Evolutionary conservation across 73 alveolate species (phyloP).

Genomic region (Paramecium primaurelia): DNA sequence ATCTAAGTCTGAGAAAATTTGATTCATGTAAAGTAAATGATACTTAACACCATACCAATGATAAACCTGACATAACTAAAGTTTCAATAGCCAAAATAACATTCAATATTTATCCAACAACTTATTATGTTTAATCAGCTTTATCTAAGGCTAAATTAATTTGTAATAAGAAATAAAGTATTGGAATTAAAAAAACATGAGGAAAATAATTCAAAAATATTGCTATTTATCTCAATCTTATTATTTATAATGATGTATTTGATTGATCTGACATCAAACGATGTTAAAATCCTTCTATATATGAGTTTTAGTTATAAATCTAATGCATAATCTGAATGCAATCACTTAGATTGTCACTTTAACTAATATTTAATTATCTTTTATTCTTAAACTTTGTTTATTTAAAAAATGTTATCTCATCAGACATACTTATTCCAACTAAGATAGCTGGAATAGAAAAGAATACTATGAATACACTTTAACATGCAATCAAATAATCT

Average conservation of each 20-base stretch:
- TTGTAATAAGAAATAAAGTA: neutral
- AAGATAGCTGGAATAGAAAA: neutral
- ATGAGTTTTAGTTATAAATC: neutral
- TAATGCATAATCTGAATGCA: conserved; percentile 11
- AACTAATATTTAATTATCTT: neutral
- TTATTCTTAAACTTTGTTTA: neutral
- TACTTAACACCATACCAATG: neutral
- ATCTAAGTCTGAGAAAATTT: neutral
- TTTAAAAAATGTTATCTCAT: neutral
- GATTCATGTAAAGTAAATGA: conserved; percentile 24
- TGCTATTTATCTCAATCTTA: conserved; percentile 31
- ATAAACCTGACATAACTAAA: neutral
- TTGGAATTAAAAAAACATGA: neutral
- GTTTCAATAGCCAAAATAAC: neutral
- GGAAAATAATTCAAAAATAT: conserved; percentile 20
- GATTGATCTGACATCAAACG: neutral
- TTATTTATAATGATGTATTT: neutral
- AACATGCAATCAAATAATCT: neutral
- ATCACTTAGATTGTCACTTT: conserved; percentile 1
- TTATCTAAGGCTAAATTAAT: neutral
- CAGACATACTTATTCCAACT: neutral
- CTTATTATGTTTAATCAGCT: neutral
- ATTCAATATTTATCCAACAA: neutral
- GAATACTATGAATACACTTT: neutral
- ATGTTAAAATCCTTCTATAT: conserved; percentile 31